Conservation (phyloP, 495 filamentous ascomycete genomes). For the Penicillium cinerascens region DNA sequence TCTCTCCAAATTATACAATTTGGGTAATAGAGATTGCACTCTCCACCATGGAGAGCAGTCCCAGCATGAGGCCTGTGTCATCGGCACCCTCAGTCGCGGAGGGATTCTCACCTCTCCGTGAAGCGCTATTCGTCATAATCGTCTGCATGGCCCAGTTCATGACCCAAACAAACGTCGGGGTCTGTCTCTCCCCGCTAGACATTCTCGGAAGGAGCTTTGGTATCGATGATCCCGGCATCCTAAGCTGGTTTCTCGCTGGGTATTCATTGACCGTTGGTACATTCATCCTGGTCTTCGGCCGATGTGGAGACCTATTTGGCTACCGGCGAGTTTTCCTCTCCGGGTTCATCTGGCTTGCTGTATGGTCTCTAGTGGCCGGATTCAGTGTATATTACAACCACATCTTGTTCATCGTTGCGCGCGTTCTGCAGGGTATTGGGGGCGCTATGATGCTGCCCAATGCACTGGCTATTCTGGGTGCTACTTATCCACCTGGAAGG, state of each 20-base stretch:
- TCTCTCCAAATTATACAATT: too few species aligned
- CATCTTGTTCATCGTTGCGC: slow-evolving; percentile 55
- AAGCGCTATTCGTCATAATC: slow-evolving; percentile 24
- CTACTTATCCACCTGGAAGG: slow-evolving; percentile 48
- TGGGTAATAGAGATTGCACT: too few species aligned
- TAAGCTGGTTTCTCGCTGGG: slow-evolving; percentile 55
- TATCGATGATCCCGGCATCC: slow-evolving; percentile 34
- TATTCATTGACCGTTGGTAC: slow-evolving; percentile 61
- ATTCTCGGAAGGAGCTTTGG: slow-evolving; percentile 46
- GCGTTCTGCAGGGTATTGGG: slow-evolving; percentile 60
- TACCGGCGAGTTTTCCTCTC: slow-evolving; percentile 55
- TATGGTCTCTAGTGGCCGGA: slow-evolving; percentile 57
- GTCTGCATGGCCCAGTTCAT: slow-evolving; percentile 38
- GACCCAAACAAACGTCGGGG: slow-evolving; percentile 29
- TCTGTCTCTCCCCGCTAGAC: slow-evolving; percentile 36
- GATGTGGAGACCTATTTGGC: slow-evolving; percentile 57
- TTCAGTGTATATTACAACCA: slow-evolving; percentile 46
- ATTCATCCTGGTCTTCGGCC: slow-evolving; percentile 61
- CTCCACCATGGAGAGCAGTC: background rate
- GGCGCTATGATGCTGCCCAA: slow-evolving; percentile 62
- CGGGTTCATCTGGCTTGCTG: slow-evolving; percentile 54
- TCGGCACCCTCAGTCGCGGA: slow-evolving; percentile 22
- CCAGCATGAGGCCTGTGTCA: slow-evolving; percentile 10
- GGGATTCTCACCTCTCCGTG: slow-evolving; percentile 21
- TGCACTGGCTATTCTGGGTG: slow-evolving; percentile 56